A percentile compares a stretch with the other conserved stretches of the same genome.
phyloP scores from a whole-genome alignment of 306 rosid genomes.

The Clitoria ternatea region DNA sequence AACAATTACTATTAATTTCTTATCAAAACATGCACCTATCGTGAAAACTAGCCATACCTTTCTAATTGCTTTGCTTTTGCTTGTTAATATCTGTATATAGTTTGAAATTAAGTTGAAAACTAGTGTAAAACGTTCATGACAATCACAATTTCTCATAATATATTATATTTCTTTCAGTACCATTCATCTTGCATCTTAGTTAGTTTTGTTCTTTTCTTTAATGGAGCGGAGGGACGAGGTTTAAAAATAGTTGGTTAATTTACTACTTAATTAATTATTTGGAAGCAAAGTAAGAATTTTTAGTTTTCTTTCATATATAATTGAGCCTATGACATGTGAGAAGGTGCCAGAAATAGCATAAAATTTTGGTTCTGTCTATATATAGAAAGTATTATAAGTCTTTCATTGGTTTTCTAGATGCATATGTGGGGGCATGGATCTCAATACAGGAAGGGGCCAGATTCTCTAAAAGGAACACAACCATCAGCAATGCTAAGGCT shows the following conservation, averaged over 20 bases:
- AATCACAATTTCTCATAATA: neutral
- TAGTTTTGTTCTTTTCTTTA: neutral
- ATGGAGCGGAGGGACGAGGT: neutral
- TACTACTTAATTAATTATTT: neutral
- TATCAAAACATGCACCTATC: no score
- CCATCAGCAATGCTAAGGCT: conserved; percentile 13
- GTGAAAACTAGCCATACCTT: neutral
- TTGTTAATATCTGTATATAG: neutral
- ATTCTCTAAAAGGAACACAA: conserved; percentile 11
- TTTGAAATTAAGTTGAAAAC: neutral
- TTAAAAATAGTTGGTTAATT: neutral
- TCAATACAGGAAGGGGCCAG: neutral
- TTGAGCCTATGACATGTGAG: neutral
- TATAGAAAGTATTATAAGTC: neutral
- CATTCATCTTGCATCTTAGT: neutral
- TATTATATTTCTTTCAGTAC: neutral
- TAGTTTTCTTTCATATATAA: neutral
- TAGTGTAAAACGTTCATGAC: neutral
- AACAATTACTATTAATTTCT: no score
- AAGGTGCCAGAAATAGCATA: neutral
- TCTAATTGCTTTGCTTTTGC: neutral
- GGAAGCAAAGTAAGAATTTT: no score
- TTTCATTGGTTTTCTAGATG: neutral
- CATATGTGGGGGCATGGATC: conserved; percentile 17
- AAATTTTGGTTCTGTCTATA: neutral